phyloP scores from a whole-genome alignment of 257 asterid species.

The Primulina eburnea region DNA sequence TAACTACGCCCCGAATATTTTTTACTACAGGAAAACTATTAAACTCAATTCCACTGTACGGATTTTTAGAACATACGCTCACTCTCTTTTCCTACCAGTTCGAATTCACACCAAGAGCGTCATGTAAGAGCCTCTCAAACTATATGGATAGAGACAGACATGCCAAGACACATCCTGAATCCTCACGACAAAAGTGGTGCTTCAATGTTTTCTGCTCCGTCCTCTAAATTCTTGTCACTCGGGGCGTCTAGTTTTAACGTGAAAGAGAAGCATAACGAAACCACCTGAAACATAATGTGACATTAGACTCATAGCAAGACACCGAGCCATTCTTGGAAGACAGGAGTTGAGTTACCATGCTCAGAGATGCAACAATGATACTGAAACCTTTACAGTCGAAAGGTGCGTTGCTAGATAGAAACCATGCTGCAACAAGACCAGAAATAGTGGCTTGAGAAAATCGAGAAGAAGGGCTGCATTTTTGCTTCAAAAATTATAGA shows the following conservation, averaged over 20 bases:
- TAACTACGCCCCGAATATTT: neutral
- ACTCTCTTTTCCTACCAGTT: too few species aligned
- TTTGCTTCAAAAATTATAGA: neutral
- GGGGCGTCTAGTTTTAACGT: constrained; percentile 45
- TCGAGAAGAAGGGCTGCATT: neutral
- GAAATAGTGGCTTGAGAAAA: constrained; percentile 17
- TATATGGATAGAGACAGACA: neutral
- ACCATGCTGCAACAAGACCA: constrained; percentile 63
- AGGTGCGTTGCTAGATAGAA: constrained; percentile 78
- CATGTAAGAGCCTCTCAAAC: too few species aligned
- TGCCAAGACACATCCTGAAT: neutral
- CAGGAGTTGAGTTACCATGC: constrained; percentile 48
- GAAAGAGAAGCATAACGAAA: constrained; percentile 63
- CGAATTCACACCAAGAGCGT: too few species aligned
- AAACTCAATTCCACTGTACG: too few species aligned
- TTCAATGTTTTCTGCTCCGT: constrained; percentile 46
- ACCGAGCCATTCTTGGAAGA: neutral
- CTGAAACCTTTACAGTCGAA: constrained; percentile 95
- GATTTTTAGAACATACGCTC: too few species aligned
- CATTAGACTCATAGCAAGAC: constrained; percentile 3
- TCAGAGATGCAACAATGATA: constrained; percentile 68
- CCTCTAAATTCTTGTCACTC: constrained; percentile 30
- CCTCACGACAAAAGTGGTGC: constrained; percentile 61
- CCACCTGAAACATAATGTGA: constrained; percentile 38
- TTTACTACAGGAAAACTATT: neutral